Evolutionary conservation across 2,329 filamentous ascomycete species (phyloP).

Genomic region (Nigrograna mackinnonii): DNA sequence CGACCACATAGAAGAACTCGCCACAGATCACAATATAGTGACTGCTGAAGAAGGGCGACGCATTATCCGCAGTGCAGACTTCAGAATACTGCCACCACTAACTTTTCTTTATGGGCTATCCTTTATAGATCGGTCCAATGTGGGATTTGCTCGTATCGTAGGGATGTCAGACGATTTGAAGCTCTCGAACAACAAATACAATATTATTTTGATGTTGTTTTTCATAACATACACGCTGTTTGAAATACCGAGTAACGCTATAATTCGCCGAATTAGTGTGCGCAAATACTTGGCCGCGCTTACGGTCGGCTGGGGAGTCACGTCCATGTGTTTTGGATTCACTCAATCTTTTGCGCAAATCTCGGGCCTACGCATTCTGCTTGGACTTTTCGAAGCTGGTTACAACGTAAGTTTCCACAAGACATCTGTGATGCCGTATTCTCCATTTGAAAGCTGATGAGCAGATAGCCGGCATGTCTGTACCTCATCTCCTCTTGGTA

Average conservation of each 20-base stretch:
- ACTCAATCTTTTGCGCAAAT: conserved; percentile 37
- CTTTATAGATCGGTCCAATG: too few species aligned
- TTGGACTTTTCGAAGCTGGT: conserved; percentile 32
- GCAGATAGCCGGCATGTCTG: conserved; percentile 48
- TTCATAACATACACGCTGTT: conserved; percentile 49
- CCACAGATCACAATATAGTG: too few species aligned
- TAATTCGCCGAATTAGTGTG: conserved; percentile 47
- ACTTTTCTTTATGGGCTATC: too few species aligned
- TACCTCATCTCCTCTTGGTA: conserved; percentile 51
- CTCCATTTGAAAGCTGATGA: too few species aligned
- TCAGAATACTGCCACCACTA: too few species aligned
- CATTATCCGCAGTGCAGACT: too few species aligned
- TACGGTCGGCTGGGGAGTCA: conserved; percentile 43
- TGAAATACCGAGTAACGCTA: conserved; percentile 44
- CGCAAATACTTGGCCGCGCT: conserved; percentile 39
- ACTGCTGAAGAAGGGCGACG: too few species aligned
- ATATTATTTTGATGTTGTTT: conserved; percentile 63
- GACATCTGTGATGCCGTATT: too few species aligned
- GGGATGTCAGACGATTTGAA: conserved; percentile 45
- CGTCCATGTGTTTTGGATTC: conserved; percentile 51
- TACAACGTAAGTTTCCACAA: too few species aligned
- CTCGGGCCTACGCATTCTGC: conserved; percentile 40
- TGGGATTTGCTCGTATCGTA: too few species aligned
- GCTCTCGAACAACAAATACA: conserved; percentile 40
- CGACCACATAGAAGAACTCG: too few species aligned